These are phyloP conservation scores for Pseudonitzschia delicatissima DNA, from an alignment of 108 stramenopile species.

Conservation along the genomic window DNA sequence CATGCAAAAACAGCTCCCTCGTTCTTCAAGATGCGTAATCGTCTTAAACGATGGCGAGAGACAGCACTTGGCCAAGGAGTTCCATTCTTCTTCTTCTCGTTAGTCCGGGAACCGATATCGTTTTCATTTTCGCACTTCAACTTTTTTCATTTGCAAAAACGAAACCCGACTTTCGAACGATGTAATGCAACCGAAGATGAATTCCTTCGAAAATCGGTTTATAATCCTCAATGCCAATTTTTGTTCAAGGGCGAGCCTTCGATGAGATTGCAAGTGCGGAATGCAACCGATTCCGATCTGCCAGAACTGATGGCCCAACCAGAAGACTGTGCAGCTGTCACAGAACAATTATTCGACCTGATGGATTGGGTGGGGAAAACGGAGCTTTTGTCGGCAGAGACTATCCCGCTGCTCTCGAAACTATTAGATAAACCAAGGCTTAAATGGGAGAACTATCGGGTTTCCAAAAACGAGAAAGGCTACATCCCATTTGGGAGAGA, in stretches of 20 bases:
- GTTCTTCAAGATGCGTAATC: constrained; percentile 21
- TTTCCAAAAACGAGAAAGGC: neutral
- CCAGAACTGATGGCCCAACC: neutral
- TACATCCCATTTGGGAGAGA: constrained; percentile 10
- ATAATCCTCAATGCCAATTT: constrained; percentile 40
- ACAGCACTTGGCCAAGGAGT: constrained; percentile 15
- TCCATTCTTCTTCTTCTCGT: constrained; percentile 33
- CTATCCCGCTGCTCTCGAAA: constrained; percentile 18
- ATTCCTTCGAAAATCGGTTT: constrained; percentile 29
- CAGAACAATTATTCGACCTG: constrained; percentile 12
- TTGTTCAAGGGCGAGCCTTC: constrained; percentile 29
- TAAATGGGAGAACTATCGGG: constrained; percentile 9
- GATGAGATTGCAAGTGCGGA: neutral
- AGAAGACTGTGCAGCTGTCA: constrained; percentile 20
- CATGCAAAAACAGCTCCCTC: constrained; percentile 34
- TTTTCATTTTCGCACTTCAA: constrained; percentile 35
- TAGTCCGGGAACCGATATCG: constrained; percentile 24
- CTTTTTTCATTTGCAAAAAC: constrained; percentile 32
- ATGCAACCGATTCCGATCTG: neutral
- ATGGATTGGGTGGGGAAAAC: constrained; percentile 40
- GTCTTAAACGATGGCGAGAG: constrained; percentile 29
- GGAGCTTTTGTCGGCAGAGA: constrained; percentile 22
- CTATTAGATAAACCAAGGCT: constrained; percentile 14
- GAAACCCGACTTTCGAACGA: constrained; percentile 30
- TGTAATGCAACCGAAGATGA: constrained; percentile 36